Conservation (phyloP, 2,329 filamentous ascomycete genomes). For the Drechslerella coelobrocha region DNA sequence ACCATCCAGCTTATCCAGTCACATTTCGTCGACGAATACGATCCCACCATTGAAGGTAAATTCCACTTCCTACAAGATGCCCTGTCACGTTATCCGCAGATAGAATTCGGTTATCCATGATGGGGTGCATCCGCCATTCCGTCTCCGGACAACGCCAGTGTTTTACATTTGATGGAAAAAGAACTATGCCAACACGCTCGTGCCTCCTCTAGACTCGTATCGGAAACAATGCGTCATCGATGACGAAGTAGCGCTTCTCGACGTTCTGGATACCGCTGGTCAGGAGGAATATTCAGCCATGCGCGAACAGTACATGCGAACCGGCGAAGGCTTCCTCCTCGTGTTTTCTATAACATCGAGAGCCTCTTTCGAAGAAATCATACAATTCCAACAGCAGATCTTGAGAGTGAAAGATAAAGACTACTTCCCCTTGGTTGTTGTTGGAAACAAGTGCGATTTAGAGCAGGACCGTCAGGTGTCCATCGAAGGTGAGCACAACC, state of each 20-base stretch:
- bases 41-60: slow-evolving; percentile 97
- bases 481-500: slow-evolving; percentile 74
- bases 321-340: slow-evolving; percentile 94
- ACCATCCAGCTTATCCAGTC: slow-evolving; percentile 95
- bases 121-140: slow-evolving; percentile 3
- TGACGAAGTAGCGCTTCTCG: slow-evolving; percentile 94
- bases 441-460: slow-evolving; percentile 99
- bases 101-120: background rate
- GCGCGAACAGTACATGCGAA: slow-evolving; percentile 99
- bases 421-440: slow-evolving; percentile 98
- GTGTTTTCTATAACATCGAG: slow-evolving; percentile 98
- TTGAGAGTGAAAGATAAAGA: slow-evolving; percentile 99
- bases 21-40: slow-evolving; percentile 99
- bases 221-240: slow-evolving; percentile 99
- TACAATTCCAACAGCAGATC: slow-evolving; percentile 98
- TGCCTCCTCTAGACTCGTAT: slow-evolving; percentile 81
- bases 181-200: slow-evolving; percentile 52
- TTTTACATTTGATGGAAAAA: too few relatives aligned
- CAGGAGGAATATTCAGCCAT: slow-evolving; percentile 99
- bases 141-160: too few relatives aligned
- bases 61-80: too few relatives aligned
- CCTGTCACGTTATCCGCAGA: too few relatives aligned
- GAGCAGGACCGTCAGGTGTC: slow-evolving; percentile 90
- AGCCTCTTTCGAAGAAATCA: slow-evolving; percentile 97
- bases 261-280: slow-evolving; percentile 96